These are phyloP conservation scores for Hordeum pubiflorum DNA, from an alignment of 202 grass and related monocot species.

Conservation along the genomic window DNA sequence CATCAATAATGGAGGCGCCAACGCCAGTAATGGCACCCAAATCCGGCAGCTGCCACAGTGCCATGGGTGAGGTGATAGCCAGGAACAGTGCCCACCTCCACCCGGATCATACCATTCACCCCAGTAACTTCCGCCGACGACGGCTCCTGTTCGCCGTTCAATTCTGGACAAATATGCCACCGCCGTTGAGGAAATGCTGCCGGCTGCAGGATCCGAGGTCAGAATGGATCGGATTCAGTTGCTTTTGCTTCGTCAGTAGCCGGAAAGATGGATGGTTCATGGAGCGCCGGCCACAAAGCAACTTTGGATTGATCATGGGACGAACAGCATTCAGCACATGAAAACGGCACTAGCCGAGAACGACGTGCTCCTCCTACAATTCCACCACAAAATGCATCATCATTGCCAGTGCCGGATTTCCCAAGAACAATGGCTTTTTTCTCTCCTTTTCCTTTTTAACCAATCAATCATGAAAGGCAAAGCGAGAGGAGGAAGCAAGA, in stretches of 20 bases:
- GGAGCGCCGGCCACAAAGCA: background rate
- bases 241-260: background rate
- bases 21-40: background rate
- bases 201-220: too few species aligned
- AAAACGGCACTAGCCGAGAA: constrained; percentile 6
- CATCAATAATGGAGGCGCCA: background rate
- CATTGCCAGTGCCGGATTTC: background rate
- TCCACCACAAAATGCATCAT: background rate
- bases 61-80: background rate
- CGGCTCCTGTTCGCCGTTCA: background rate
- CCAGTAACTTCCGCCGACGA: background rate
- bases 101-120: background rate
- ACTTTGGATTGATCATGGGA: background rate
- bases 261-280: background rate
- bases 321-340: background rate
- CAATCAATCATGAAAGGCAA: background rate
- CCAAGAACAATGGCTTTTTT: background rate
- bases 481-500: constrained; percentile 11
- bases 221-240: background rate
- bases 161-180: background rate
- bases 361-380: background rate
- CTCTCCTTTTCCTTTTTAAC: background rate
- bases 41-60: background rate
- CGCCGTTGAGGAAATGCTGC: background rate
- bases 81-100: background rate